Conservation (phyloP, 1,139 yeast genomes). For the Candida labiduridarum region DNA sequence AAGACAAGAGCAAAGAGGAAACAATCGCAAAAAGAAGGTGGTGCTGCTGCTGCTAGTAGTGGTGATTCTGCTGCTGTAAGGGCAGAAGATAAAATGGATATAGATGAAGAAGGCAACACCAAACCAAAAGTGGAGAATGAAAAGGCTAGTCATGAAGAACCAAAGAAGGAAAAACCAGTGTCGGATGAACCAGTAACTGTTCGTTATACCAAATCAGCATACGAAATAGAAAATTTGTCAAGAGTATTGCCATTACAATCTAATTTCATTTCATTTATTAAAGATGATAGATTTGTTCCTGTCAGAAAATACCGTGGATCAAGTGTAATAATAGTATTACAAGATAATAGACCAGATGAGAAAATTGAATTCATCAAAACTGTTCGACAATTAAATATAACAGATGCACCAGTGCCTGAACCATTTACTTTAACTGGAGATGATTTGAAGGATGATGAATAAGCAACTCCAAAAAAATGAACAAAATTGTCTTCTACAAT, state of each 20-base stretch:
- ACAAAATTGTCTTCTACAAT: background rate
- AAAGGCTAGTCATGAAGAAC: conserved; percentile 24
- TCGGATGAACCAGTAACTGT: conserved; percentile 33
- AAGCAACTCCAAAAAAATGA: background rate
- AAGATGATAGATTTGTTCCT: conserved; percentile 79
- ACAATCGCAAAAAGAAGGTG: conserved; percentile 55
- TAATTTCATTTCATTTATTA: conserved; percentile 75
- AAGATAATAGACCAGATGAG: conserved; percentile 70
- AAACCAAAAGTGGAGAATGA: conserved; percentile 30
- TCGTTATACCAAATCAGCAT: conserved; percentile 60
- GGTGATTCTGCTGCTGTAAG: conserved; percentile 26
- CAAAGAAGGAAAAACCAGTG: conserved; percentile 25
- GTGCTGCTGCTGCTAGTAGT: conserved; percentile 23
- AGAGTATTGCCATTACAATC: conserved; percentile 93
- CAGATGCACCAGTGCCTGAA: conserved; percentile 89
- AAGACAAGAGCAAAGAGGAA: conserved; percentile 87
- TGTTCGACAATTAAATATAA: conserved; percentile 76
- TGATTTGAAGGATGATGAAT: conserved; percentile 39
- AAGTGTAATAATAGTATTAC: conserved; percentile 79
- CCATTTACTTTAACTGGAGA: conserved; percentile 72
- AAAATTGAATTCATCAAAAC: conserved; percentile 75
- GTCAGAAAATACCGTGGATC: conserved; percentile 78
- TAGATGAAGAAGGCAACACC: conserved; percentile 21
- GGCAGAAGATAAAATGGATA: conserved; percentile 33
- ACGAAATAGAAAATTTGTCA: conserved; percentile 73